Evolutionary conservation across 257 asterid species (phyloP), one percentile per base, ranked within the genome.

Genomic region (Marsdenia floribunda): DNA sequence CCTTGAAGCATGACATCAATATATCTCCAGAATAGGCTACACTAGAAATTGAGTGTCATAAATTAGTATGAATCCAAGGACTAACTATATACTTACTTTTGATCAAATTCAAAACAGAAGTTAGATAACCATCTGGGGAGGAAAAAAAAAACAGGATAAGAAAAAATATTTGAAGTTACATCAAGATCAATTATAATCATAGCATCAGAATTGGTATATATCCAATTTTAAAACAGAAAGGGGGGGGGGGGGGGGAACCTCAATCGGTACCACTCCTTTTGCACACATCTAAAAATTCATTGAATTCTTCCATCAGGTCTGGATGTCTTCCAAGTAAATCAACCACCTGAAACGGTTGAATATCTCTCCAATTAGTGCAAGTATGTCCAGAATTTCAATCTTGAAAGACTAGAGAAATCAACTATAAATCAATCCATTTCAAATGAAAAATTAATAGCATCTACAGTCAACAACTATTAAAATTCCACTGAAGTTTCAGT

Each of bases 251-350:
- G 33, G 33, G 1, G 1, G 1, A 29, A 29, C 49, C 49, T 65
- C 13, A n/a, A 40, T 29, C 9, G 44, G 37, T 73, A 75, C 79
- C 80, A n/a, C 44, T 68, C 53, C 67, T 78, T 61, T 72, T 80
- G 54, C 77, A 75, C 3, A 38, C 76, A 21, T 63, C 73, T 68
- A 75, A 50, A 69, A 75, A 71, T 60, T 79, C 76, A 12, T 70
- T 54, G 63, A 82, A 79, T 64, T 73, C 85, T 53, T 76, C 79
- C 85, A 75, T 75, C 50, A 82, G 83, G 68, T 76, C 81, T 38
- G 80, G 80, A 75, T 78, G 68, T 66, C 73, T 66, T 75, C 72
- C 80, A n/a, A 82, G 80, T 46, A 82, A 58, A 69, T 78, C 75
- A 70, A 15, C 64, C 33, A 76, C 81, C 85, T 78, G 83, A 68